Evolutionary conservation across 257 asterid species (phyloP).

Genomic region (Solanum lignicaule): DNA sequence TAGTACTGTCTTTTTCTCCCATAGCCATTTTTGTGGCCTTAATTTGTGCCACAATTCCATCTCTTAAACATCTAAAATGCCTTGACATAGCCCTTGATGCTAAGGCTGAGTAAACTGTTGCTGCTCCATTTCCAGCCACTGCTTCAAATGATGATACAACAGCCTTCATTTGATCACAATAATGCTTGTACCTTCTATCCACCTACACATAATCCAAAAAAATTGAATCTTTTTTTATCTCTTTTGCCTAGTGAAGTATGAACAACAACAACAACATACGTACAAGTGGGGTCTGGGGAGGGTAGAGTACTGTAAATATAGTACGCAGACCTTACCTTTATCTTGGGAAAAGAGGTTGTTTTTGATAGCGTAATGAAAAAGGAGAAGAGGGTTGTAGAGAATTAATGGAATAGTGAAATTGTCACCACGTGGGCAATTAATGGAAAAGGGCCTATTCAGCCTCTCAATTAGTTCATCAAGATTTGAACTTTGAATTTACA

Average conservation of each 20-base stretch:
- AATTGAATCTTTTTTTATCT: neutral
- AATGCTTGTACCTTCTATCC: constrained; percentile 83
- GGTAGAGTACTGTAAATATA: neutral
- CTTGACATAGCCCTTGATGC: constrained; percentile 85
- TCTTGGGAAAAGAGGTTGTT: neutral
- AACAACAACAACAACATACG: neutral
- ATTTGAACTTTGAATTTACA: constrained; percentile 2
- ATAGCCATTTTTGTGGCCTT: constrained; percentile 51
- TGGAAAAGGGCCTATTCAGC: constrained; percentile 15
- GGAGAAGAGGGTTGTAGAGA: constrained; percentile 13
- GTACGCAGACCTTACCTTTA: neutral
- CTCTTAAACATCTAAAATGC: constrained; percentile 68
- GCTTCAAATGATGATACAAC: constrained; percentile 68
- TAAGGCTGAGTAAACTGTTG: constrained; percentile 48
- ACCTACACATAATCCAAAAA: constrained; percentile 29
- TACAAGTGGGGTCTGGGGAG: neutral
- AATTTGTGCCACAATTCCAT: constrained; percentile 50
- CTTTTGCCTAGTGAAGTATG: neutral
- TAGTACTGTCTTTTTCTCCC: constrained; percentile 51
- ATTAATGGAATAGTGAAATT: constrained; percentile 17
- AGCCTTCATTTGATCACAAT: constrained; percentile 73
- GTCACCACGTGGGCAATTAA: constrained; percentile 41
- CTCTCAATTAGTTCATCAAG: constrained; percentile 23
- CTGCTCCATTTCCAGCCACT: constrained; percentile 71
- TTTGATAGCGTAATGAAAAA: neutral